Evolutionary conservation across 1,284 basidiomycete species (phyloP).

Genomic region (Cutaneotrichosporon arboriforme): DNA sequence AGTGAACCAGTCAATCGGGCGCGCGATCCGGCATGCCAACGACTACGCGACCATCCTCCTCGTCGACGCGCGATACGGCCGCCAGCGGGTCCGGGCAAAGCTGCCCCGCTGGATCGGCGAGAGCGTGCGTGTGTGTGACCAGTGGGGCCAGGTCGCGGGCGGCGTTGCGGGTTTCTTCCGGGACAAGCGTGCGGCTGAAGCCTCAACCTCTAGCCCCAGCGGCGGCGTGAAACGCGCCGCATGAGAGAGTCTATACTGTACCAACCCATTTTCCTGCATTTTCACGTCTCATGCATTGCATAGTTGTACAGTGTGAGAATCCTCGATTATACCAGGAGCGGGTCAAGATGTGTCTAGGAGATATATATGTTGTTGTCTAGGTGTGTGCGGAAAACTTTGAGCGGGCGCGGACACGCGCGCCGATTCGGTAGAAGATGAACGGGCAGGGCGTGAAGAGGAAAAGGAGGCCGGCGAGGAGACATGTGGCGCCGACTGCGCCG

Average conservation of each 20-base stretch:
- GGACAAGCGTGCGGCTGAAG: constrained; percentile 35
- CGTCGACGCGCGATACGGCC: constrained; percentile 73
- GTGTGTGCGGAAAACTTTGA: constrained; percentile 2
- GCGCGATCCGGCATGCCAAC: constrained; percentile 77
- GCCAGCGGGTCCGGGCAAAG: constrained; percentile 63
- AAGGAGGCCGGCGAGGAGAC: constrained; percentile 66
- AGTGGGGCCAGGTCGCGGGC: constrained; percentile 69
- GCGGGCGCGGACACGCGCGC: constrained; percentile 30
- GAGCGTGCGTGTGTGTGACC: constrained; percentile 58
- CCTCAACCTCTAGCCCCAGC: neutral
- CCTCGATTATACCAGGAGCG: neutral
- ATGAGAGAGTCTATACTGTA: neutral
- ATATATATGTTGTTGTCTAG: neutral
- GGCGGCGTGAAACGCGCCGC: neutral
- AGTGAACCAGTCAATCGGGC: constrained; percentile 94
- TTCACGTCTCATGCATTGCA: neutral
- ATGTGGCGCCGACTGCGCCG: constrained; percentile 68
- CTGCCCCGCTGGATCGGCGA: constrained; percentile 82
- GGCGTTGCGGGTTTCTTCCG: constrained; percentile 64
- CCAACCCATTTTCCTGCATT: too few relatives aligned
- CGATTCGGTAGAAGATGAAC: constrained; percentile 48
- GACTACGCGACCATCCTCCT: constrained; percentile 81
- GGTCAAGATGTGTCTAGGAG: neutral
- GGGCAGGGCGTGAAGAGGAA: constrained; percentile 66
- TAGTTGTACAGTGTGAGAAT: constrained; percentile 1